Evolutionary conservation across 2,329 filamentous ascomycete species (phyloP).

Genomic region (Domatiomyces globalis): DNA sequence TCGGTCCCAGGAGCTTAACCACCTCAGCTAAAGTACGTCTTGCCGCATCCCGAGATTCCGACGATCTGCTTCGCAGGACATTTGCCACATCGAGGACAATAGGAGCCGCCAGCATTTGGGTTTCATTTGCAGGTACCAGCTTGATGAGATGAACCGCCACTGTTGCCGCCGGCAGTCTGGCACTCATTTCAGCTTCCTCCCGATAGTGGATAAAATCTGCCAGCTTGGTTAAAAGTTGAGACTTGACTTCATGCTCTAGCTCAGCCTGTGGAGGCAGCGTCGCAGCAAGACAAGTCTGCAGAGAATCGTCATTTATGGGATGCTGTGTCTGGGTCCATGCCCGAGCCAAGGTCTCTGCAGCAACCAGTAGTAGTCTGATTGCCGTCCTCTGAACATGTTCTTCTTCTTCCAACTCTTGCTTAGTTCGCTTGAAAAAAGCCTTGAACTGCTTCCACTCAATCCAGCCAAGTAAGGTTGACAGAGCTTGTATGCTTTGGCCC

Average conservation of each 20-base stretch:
- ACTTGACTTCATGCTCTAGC: slow-evolving; percentile 56
- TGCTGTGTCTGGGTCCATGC: slow-evolving; percentile 27
- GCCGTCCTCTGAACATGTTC: slow-evolving; percentile 48
- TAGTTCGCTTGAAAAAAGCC: slow-evolving; percentile 68
- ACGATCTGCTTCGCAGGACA: slow-evolving; percentile 75
- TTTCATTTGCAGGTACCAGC: slow-evolving; percentile 57
- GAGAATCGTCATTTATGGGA: slow-evolving; percentile 9
- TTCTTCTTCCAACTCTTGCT: slow-evolving; percentile 68
- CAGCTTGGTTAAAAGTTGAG: slow-evolving; percentile 63
- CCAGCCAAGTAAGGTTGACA: slow-evolving; percentile 58
- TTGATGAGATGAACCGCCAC: slow-evolving; percentile 78
- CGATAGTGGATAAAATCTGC: slow-evolving; percentile 83
- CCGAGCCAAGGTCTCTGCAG: slow-evolving; percentile 59
- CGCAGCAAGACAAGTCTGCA: slow-evolving; percentile 37
- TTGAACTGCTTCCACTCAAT: slow-evolving; percentile 87
- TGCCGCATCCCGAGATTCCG: slow-evolving; percentile 81
- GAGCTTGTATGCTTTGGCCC: slow-evolving; percentile 69
- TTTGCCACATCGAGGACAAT: slow-evolving; percentile 86
- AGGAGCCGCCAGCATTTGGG: slow-evolving; percentile 61
- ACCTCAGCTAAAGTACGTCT: slow-evolving; percentile 79
- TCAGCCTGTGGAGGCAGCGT: slow-evolving; percentile 56
- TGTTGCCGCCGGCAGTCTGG: slow-evolving; percentile 78
- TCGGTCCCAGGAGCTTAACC: slow-evolving; percentile 61
- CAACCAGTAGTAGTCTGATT: slow-evolving; percentile 63
- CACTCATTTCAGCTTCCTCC: slow-evolving; percentile 84